Conservation (phyloP, 345 rosid species). For the Iberis pinnata region DNA sequence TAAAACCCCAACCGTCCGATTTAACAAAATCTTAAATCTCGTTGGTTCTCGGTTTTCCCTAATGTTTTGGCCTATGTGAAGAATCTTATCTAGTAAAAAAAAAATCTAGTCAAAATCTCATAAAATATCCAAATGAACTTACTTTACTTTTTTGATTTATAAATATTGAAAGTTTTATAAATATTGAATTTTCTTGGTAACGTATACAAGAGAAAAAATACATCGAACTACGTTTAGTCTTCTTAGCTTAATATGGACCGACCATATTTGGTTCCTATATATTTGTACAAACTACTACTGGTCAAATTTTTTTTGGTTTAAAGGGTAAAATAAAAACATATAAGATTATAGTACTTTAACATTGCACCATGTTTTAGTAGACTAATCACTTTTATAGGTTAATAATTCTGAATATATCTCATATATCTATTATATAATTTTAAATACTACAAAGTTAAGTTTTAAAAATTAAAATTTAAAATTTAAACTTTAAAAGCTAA, state of each 20-base stretch:
- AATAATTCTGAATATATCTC: too few species aligned
- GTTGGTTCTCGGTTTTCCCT: conserved; percentile 4
- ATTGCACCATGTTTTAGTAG: too few species aligned
- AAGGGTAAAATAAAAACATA: too few species aligned
- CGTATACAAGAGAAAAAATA: conserved; percentile 8
- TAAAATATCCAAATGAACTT: too few species aligned
- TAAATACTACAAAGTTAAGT: too few species aligned
- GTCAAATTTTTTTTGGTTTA: conserved; percentile 26
- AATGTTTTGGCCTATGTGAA: conserved; percentile 11
- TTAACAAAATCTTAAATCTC: conserved; percentile 1
- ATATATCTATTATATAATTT: too few species aligned
- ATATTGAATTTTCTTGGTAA: conserved; percentile 18
- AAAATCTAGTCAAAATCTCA: too few species aligned
- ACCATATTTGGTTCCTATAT: conserved; percentile 23
- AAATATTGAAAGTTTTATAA: not conserved
- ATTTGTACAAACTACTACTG: conserved; percentile 12
- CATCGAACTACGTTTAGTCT: conserved; percentile 19
- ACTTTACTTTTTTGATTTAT: not conserved
- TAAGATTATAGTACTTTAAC: too few species aligned
- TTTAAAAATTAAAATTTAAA: too few species aligned
- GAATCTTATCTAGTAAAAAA: too few species aligned
- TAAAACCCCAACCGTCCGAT: conserved; percentile 27
- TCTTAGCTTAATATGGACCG: conserved; percentile 27
- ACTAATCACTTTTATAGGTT: too few species aligned
- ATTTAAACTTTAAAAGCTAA: too few species aligned